Conservation (phyloP, 345 rosid species). For the Reutealis trisperma region DNA sequence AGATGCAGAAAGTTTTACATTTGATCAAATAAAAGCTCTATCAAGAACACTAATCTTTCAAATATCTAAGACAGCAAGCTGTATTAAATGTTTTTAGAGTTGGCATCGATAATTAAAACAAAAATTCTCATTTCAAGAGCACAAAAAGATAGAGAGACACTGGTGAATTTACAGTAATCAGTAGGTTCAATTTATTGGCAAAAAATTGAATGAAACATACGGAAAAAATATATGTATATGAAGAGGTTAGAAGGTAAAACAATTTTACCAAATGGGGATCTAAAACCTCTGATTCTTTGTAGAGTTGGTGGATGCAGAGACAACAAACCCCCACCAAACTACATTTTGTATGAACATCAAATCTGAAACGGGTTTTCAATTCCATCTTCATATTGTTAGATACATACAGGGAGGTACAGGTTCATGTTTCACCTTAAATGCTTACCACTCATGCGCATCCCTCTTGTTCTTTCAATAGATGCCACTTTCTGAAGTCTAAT, state of each 20-base stretch:
- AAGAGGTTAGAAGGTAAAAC: too few species aligned
- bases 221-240: not conserved
- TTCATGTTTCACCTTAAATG: conserved; percentile 22
- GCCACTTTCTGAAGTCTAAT: conserved; percentile 74
- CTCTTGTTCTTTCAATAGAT: conserved; percentile 54
- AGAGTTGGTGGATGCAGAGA: not conserved
- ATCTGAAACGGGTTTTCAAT: not conserved
- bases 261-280: too few species aligned
- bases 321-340: not conserved
- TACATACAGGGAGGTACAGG: not conserved
- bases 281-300: not conserved
- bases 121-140: too few species aligned
- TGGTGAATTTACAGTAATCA: not conserved
- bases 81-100: too few species aligned
- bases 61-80: too few species aligned
- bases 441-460: conserved; percentile 32
- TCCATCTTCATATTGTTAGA: conserved; percentile 4
- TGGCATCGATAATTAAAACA: too few species aligned
- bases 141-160: too few species aligned
- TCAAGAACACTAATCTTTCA: too few species aligned
- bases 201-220: not conserved
- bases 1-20: too few species aligned
- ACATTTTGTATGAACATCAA: conserved; percentile 1
- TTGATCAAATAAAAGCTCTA: too few species aligned
- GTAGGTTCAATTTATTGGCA: not conserved